Conservation (phyloP, 768 basidiomycete genomes). For the Serpula lacrymans region DNA sequence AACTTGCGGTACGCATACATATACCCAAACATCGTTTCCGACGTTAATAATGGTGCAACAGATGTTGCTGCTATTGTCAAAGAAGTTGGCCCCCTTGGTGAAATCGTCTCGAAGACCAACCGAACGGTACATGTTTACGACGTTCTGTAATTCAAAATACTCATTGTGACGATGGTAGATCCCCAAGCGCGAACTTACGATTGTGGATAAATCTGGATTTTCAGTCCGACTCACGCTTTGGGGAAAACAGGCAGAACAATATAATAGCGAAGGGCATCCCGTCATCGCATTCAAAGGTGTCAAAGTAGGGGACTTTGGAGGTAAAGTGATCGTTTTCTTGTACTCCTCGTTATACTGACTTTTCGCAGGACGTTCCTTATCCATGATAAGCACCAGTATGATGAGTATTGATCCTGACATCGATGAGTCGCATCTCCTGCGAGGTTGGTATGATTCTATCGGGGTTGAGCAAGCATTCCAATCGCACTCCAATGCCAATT, state of each 20-base stretch:
- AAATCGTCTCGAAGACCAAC: slow-evolving; percentile 74
- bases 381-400: slow-evolving; percentile 75
- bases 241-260: slow-evolving; percentile 93
- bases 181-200: slow-evolving; percentile 81
- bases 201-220: slow-evolving; percentile 81
- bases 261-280: slow-evolving; percentile 51
- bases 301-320: slow-evolving; percentile 89
- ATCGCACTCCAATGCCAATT: slow-evolving; percentile 52
- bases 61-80: slow-evolving; percentile 89
- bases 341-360: slow-evolving; percentile 8
- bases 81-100: slow-evolving; percentile 62
- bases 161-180: no score
- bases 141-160: slow-evolving; percentile 5
- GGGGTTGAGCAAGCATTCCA: slow-evolving; percentile 68
- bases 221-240: slow-evolving; percentile 87
- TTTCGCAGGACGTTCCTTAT: slow-evolving; percentile 69
- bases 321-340: slow-evolving; percentile 32
- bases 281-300: slow-evolving; percentile 94
- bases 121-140: slow-evolving; percentile 48
- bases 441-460: slow-evolving; percentile 87
- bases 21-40: not conserved
- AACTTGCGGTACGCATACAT: slow-evolving; percentile 61
- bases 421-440: slow-evolving; percentile 78
- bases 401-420: slow-evolving; percentile 90
- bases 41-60: slow-evolving; percentile 24